Evolutionary conservation across 169 alveolate species (phyloP).

Genomic region (Plasmodium cynomolgi): DNA sequence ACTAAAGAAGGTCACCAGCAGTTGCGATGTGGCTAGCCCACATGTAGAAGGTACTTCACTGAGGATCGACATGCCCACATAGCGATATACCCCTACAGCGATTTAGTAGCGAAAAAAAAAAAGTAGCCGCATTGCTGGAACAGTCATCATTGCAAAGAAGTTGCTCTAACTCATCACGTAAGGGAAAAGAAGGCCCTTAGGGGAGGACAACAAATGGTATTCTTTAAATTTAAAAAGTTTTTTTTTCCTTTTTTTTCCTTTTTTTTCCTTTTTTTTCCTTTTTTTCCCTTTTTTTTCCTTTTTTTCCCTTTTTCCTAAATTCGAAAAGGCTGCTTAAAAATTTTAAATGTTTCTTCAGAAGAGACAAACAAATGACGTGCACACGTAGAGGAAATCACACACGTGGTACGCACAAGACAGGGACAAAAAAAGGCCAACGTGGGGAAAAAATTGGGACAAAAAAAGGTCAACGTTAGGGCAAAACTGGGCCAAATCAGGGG

Average conservation of each 20-base stretch:
- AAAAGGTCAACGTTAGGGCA: not conserved
- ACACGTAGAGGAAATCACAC: not conserved
- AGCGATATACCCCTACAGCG: not conserved
- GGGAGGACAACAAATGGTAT: not conserved
- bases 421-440: not conserved
- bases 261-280: not conserved
- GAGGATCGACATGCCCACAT: not conserved
- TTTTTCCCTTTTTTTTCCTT: not conserved
- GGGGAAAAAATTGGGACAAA: not conserved
- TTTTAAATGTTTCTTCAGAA: not conserved
- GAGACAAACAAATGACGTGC: not conserved
- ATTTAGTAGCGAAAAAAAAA: not conserved
- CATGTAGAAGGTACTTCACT: not conserved
- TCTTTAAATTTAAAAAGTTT: not conserved
- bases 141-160: not conserved
- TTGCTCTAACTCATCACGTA: not conserved
- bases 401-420: not conserved
- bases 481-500: not conserved
- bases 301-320: not conserved
- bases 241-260: not conserved
- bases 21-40: not conserved
- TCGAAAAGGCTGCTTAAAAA: not conserved
- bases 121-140: not conserved
- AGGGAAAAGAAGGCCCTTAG: not conserved
- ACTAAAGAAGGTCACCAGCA: not conserved